Evolutionary conservation across 2,329 filamentous ascomycete genomes (phyloP), one percentile per base, ranked within the genome.

Genomic region (Ascocoryne sarcoides): DNA sequence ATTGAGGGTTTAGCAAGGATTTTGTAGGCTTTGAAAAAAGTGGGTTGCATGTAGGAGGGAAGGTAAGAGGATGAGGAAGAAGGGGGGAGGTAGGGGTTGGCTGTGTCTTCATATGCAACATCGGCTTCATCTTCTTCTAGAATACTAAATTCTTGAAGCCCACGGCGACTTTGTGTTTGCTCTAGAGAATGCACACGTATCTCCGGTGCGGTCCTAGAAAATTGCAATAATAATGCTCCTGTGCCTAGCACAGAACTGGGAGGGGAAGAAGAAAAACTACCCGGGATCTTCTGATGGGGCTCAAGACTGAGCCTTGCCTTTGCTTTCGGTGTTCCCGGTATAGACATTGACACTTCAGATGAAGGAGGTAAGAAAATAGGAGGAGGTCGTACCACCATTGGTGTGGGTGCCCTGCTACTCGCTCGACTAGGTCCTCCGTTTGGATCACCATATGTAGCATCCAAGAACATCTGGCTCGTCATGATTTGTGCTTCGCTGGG

Each of bases 401-500:
- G 82, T 10, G 82, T 86, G 39, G 73, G 70, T 2, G 82, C 79
- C 57, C 81, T 72, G 9, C 82, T 84, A 45, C 69, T 71, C 40
- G 72, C 68, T 45, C 75, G 75, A 40, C 71, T 74, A 43, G 73
- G 68, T 47, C 66, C 70, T 12, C 23, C 23, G 12, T 26, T 26
- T 4, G 65, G 61, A 43, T 93, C 88, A 37, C 76, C 73, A 57
- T 84, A 94, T 12, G 87, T 73, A 4, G 72, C 75, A 40, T 95
- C 89, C 41, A 95, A 70, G 60, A 90, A 95, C 12, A 76, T 69
- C 2, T 79, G 69, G 2, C 88, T 88, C 0, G 81, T 72, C 50
- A 81, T 77, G 29, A 96, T 69, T 40, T 79, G 74, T 4, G 86
- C 83, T 60, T 96, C 90, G 1, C 87, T 89, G 1, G 79, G 66